These are phyloP conservation scores for Podaxis sp. DNA, from an alignment of 768 basidiomycete genomes.

Conservation along the genomic window DNA sequence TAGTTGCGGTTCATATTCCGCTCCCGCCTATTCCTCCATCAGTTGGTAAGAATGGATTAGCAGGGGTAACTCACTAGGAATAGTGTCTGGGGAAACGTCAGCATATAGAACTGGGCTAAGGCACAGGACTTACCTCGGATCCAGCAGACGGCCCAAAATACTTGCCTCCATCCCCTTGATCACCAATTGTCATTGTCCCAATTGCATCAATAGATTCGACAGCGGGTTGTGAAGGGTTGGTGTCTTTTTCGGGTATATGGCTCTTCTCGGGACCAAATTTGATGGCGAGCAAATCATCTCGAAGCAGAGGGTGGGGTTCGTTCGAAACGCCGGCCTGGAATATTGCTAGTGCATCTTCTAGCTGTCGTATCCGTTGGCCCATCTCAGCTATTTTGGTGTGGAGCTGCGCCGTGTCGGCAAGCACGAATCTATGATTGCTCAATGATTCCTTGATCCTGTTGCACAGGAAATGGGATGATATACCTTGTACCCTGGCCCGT, in stretches of 20 bases:
- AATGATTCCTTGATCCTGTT: background rate
- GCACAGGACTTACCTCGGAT: conserved; percentile 47
- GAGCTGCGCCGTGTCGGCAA: conserved; percentile 59
- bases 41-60: background rate
- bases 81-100: conserved; percentile 34
- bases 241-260: conserved; percentile 25
- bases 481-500: conserved; percentile 58
- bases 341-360: conserved; percentile 64
- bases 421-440: conserved; percentile 37
- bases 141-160: conserved; percentile 77
- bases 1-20: conserved; percentile 33
- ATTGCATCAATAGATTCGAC: conserved; percentile 46
- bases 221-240: conserved; percentile 14
- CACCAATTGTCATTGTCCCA: conserved; percentile 69
- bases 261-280: conserved; percentile 58
- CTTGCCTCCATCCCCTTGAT: conserved; percentile 55
- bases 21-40: conserved; percentile 39
- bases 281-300: conserved; percentile 58
- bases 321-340: conserved; percentile 62
- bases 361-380: conserved; percentile 58
- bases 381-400: conserved; percentile 60
- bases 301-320: conserved; percentile 64
- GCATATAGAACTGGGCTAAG: background rate
- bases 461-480: conserved; percentile 11
- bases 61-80: conserved; percentile 35